phyloP scores from a whole-genome alignment of 2,329 filamentous ascomycete species.

The Aplosporella prunicola region DNA sequence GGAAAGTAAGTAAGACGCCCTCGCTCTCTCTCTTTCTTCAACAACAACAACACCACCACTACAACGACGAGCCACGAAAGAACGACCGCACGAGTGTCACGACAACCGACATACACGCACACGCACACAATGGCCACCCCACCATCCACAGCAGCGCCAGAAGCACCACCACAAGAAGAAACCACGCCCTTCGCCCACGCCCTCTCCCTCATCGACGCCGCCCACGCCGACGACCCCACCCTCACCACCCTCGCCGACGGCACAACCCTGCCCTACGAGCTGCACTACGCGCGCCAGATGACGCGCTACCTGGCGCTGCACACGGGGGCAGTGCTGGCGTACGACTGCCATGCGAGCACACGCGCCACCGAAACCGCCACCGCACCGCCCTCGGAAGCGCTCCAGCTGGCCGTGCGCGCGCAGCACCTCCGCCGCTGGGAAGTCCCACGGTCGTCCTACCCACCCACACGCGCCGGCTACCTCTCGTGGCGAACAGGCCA shows the following conservation, averaged over 20 bases:
- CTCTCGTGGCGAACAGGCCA: slow-evolving; percentile 68
- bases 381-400: slow-evolving; percentile 53
- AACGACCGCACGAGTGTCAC: no score
- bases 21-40: no score
- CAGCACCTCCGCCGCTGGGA: slow-evolving; percentile 86
- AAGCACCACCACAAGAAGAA: no score
- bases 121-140: no score
- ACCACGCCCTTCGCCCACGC: slow-evolving; percentile 34
- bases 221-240: slow-evolving; percentile 59
- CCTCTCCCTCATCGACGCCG: slow-evolving; percentile 61
- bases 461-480: slow-evolving; percentile 67
- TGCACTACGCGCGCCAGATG: slow-evolving; percentile 75
- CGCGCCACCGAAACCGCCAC: no score
- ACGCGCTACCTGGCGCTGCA: slow-evolving; percentile 59
- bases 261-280: slow-evolving; percentile 57
- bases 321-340: slow-evolving; percentile 37
- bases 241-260: slow-evolving; percentile 38
- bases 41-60: no score
- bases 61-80: no score
- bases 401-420: slow-evolving; percentile 69
- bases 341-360: no score
- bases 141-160: no score
- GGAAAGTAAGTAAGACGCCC: no score
- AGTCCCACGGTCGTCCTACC: slow-evolving; percentile 62
- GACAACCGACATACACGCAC: no score